Evolutionary conservation across 768 basidiomycete genomes (phyloP).

Genomic region (Lactarius tabidus): DNA sequence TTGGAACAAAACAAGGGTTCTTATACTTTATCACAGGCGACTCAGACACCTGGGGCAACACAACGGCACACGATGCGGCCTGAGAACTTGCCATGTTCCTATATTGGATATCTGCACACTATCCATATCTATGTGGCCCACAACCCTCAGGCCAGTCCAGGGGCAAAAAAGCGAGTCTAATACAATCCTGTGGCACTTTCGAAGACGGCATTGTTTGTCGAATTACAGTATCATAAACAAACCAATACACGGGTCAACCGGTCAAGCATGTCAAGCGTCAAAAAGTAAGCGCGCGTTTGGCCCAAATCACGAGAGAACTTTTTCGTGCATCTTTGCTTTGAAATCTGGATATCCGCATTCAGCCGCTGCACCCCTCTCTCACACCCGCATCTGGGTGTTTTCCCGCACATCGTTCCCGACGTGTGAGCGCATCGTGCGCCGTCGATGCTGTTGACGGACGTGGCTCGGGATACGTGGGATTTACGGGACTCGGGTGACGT

Average conservation of each 20-base stretch:
- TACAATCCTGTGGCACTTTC: not conserved
- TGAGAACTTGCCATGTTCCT: not conserved
- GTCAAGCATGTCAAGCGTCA: too few relatives aligned
- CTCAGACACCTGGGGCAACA: not conserved
- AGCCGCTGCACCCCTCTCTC: too few relatives aligned
- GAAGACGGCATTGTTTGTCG: not conserved
- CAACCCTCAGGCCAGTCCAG: not conserved
- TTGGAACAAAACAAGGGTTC: not conserved
- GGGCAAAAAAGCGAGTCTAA: too few relatives aligned
- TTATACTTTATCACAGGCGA: not conserved
- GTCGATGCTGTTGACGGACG: constrained; percentile 56
- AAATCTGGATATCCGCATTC: too few relatives aligned
- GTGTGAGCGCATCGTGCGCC: constrained; percentile 75
- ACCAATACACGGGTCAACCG: too few relatives aligned
- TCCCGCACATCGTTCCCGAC: constrained; percentile 40
- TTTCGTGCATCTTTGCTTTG: too few relatives aligned
- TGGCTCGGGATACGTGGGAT: constrained; percentile 33
- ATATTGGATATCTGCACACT: not conserved
- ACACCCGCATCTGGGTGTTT: constrained; percentile 61
- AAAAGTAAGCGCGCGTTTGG: too few relatives aligned
- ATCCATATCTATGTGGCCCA: not conserved
- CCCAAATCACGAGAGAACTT: too few relatives aligned
- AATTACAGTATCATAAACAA: not conserved
- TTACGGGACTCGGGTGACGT: constrained; percentile 55
- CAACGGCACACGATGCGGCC: not conserved